Evolutionary conservation across 2,329 filamentous ascomycete species (phyloP).

Genomic region (Fusarium udum): DNA sequence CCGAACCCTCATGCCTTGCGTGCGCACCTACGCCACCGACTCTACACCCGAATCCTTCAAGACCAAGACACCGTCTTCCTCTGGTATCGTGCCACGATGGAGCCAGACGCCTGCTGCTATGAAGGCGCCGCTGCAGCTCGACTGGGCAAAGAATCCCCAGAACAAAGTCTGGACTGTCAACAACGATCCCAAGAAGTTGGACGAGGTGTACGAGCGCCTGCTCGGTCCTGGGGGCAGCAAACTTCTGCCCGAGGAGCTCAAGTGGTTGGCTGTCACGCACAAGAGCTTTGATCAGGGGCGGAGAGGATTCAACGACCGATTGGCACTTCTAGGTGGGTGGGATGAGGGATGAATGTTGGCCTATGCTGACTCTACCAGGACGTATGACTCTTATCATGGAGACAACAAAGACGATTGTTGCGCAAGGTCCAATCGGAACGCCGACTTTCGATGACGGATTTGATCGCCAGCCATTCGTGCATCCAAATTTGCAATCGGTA

Average conservation of each 20-base stretch:
- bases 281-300: conserved; percentile 98
- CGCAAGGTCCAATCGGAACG: conserved; percentile 45
- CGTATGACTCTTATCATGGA: conserved; percentile 53
- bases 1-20: conserved; percentile 36
- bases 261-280: conserved; percentile 96
- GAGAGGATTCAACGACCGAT: conserved; percentile 91
- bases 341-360: not conserved
- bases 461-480: conserved; percentile 72
- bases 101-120: conserved; percentile 73
- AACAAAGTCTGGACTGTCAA: conserved; percentile 75
- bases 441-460: conserved; percentile 54
- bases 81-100: conserved; percentile 66
- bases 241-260: conserved; percentile 86
- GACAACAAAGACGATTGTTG: conserved; percentile 51
- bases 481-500: conserved; percentile 76
- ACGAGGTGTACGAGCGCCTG: conserved; percentile 80
- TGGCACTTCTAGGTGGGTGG: conserved; percentile 83
- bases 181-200: conserved; percentile 75
- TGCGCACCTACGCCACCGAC: conserved; percentile 46
- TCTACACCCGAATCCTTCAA: conserved; percentile 44
- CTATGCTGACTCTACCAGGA: conserved; percentile 40
- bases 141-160: conserved; percentile 62
- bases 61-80: conserved; percentile 13
- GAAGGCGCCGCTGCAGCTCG: conserved; percentile 74
- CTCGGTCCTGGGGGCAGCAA: conserved; percentile 77